Base-by-base conservation (phyloP, 1,139 yeast genomes). In the Wickerhamiella infanticola region DNA sequence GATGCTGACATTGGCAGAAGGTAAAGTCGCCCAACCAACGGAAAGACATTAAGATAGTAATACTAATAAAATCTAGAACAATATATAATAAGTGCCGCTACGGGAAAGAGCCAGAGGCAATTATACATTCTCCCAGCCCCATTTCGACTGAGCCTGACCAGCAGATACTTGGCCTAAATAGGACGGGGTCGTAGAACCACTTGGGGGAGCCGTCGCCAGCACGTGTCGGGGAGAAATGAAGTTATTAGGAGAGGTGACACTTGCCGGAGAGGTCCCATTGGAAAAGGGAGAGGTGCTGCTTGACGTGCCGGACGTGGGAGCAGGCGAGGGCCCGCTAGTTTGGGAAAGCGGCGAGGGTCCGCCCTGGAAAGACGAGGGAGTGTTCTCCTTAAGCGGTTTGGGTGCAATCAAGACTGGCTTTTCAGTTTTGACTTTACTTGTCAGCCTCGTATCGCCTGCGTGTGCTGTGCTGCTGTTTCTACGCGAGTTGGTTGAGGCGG, bases 401-500 rank as follows among this genome's bases (percentile, higher is more conserved):
- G 60, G 60, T 3, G 61, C 61, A 35, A 58, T 56, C 1, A 58
- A 58, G 3, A 56, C 55, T 24, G 50, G 55, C 42, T 52, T 48
- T 6, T 39, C 41, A 9, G 24, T 9, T 31, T 39, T 39, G 2
- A 35, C 18, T 37, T 5, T 44, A 3, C 33, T 41, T 13, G 18
- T 13, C 5, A 45, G 26, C 31, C 38, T 24, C 35, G 44, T 41
- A 13, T 24, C 7, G 23, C 24, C 39, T 8, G 39, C 26, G 18
- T 18, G 18, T 2, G 18, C 18, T 18, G 18, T 18, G 18, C 18
- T 18, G 18, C 36, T 29, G 25, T 31, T 41, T 42, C 39, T 39
- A 25, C 45, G 45, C 35, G 52, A 47, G 18, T 47, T 39, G 24
- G 40, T 35, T n/a, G 44, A 11, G 29, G 36, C 36, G 36, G 27